Conservation (phyloP, 352 stramenopile species). For the Phytophthora hibernalis region DNA sequence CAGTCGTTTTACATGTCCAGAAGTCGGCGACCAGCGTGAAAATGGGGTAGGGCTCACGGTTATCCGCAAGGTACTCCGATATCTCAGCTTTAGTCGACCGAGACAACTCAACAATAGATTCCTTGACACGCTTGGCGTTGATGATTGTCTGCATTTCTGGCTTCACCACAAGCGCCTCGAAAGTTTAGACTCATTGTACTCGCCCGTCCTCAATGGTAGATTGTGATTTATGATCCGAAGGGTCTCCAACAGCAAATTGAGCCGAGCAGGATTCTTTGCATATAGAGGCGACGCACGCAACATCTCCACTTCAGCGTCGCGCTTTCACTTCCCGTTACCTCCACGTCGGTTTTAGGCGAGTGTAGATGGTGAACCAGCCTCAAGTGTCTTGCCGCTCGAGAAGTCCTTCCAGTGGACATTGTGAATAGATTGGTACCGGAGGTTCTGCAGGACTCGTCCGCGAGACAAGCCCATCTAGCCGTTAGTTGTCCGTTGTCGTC, state of each 20-base stretch:
- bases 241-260: constrained; percentile 17
- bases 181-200: constrained; percentile 15
- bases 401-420: constrained; percentile 11
- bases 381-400: constrained; percentile 1
- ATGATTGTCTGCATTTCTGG: constrained; percentile 2
- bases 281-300: constrained; percentile 5
- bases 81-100: constrained; percentile 6
- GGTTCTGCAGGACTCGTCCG: no score
- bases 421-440: constrained; percentile 8
- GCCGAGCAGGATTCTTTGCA: constrained; percentile 3
- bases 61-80: constrained; percentile 5
- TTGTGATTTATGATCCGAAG: constrained; percentile 18
- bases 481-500: constrained; percentile 1
- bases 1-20: constrained; percentile 13
- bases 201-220: constrained; percentile 4
- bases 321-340: constrained; percentile 9
- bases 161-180: constrained; percentile 13
- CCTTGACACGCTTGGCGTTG: constrained; percentile 6
- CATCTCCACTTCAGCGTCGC: constrained; percentile 13
- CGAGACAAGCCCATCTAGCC: neutral
- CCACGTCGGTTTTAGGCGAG: constrained; percentile 10
- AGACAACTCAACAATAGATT: constrained; percentile 16
- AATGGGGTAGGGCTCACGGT: constrained; percentile 4
- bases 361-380: neutral
- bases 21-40: constrained; percentile 31